Evolutionary conservation across 495 filamentous ascomycete species (phyloP).

Genomic region (Talaromyces wortmannii): DNA sequence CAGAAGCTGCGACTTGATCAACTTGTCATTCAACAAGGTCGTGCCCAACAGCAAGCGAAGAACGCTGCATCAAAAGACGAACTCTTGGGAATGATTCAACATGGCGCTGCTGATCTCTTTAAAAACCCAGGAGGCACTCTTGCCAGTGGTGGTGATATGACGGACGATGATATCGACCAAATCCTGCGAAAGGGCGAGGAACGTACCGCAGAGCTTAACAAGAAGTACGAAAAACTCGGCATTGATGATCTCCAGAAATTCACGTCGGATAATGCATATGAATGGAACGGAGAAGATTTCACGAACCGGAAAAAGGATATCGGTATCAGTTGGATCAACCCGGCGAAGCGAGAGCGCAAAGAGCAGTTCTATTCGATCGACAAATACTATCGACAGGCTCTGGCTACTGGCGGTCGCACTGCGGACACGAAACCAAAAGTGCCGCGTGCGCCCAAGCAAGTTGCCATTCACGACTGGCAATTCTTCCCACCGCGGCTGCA

Average conservation of each 20-base stretch:
- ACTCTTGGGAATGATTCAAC: constrained; percentile 95
- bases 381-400: constrained; percentile 92
- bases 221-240: constrained; percentile 94
- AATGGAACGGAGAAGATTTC: constrained; percentile 98
- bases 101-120: constrained; percentile 93
- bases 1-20: constrained; percentile 97
- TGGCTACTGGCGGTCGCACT: constrained; percentile 77
- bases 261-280: constrained; percentile 91
- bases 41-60: constrained; percentile 85
- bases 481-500: constrained; percentile 81
- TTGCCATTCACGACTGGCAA: constrained; percentile 90
- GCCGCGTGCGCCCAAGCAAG: constrained; percentile 91
- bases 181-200: constrained; percentile 84
- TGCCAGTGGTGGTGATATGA: constrained; percentile 52
- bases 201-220: constrained; percentile 81
- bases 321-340: constrained; percentile 96
- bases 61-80: constrained; percentile 91
- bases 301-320: constrained; percentile 87
- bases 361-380: constrained; percentile 98
- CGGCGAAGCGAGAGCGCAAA: constrained; percentile 95
- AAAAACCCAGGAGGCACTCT: constrained; percentile 54
- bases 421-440: constrained; percentile 90
- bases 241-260: constrained; percentile 98
- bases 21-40: constrained; percentile 98
- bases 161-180: constrained; percentile 82